Percentiles rank a stretch among this genome's conserved stretches.
These are phyloP conservation scores for Globisporangium cylindrosporum DNA, from an alignment of 352 stramenopile species.

Conservation along the genomic window DNA sequence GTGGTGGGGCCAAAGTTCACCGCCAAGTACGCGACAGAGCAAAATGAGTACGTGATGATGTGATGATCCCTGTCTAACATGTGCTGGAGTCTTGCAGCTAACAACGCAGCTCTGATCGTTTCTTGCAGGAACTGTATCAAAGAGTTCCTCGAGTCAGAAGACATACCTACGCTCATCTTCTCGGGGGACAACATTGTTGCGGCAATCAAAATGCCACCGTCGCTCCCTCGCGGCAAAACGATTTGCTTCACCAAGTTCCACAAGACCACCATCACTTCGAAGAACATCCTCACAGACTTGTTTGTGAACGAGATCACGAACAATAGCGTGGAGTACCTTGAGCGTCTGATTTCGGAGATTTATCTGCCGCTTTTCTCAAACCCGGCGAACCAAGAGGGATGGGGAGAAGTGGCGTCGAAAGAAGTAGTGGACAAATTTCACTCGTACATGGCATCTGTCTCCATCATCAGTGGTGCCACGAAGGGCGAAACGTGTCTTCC, in stretches of 20 bases:
- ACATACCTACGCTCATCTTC: conserved; percentile 87
- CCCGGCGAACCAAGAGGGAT: conserved; percentile 92
- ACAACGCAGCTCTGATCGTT: not conserved
- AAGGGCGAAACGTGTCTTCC: conserved; percentile 97
- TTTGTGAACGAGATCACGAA: conserved; percentile 84
- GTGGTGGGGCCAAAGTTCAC: conserved; percentile 72
- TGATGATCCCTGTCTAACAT: not conserved
- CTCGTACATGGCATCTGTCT: conserved; percentile 94
- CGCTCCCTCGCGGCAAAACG: conserved; percentile 86
- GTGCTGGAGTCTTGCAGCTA: not conserved
- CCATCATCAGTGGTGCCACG: conserved; percentile 96
- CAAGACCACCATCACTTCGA: conserved; percentile 70
- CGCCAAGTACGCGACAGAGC: conserved; percentile 78
- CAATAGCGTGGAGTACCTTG: conserved; percentile 94
- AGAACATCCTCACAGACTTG: conserved; percentile 87
- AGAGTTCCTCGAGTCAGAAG: conserved; percentile 87
- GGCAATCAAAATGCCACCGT: conserved; percentile 84
- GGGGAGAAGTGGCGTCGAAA: conserved; percentile 95
- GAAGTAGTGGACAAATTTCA: conserved; percentile 98
- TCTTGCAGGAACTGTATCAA: conserved; percentile 62
- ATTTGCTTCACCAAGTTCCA: conserved; percentile 92
- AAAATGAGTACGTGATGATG: conserved; percentile 60
- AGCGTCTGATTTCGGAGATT: conserved; percentile 93
- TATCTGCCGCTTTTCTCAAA: conserved; percentile 97
- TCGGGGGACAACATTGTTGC: conserved; percentile 85